phyloP scores from a whole-genome alignment of 106 monocot genomes.

The Acorus gramineus region DNA sequence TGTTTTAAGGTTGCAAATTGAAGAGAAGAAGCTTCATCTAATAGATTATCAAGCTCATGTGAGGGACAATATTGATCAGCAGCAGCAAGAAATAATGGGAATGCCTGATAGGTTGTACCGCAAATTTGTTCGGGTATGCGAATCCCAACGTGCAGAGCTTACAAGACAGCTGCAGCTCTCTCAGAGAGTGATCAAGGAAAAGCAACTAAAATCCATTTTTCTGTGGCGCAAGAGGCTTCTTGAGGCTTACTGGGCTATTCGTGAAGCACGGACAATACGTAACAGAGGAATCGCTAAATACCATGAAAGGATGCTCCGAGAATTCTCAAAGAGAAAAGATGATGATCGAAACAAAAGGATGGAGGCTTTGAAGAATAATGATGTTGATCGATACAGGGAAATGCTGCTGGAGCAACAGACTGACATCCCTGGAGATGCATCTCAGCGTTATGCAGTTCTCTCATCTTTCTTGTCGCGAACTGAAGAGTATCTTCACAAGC shows the following conservation, averaged over 20 bases:
- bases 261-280: slow-evolving; percentile 77
- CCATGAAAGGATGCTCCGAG: slow-evolving; percentile 88
- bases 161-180: slow-evolving; percentile 74
- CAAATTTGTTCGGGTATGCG: slow-evolving; percentile 84
- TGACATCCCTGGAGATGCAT: slow-evolving; percentile 70
- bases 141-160: slow-evolving; percentile 67
- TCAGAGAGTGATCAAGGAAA: slow-evolving; percentile 63
- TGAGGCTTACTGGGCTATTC: slow-evolving; percentile 91
- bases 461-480: slow-evolving; percentile 94
- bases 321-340: slow-evolving; percentile 90
- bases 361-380: slow-evolving; percentile 98
- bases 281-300: slow-evolving; percentile 88
- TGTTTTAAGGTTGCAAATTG: slow-evolving; percentile 73
- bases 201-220: slow-evolving; percentile 77
- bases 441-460: slow-evolving; percentile 82
- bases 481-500: slow-evolving; percentile 90
- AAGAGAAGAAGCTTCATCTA: slow-evolving; percentile 85
- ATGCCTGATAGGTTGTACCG: slow-evolving; percentile 83
- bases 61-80: slow-evolving; percentile 72
- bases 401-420: slow-evolving; percentile 93
- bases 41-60: slow-evolving; percentile 73
- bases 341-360: slow-evolving; percentile 80
- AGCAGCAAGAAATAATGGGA: slow-evolving; percentile 93
- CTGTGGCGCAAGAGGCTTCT: slow-evolving; percentile 95
- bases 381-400: slow-evolving; percentile 88